phyloP scores from a whole-genome alignment of 2,329 filamentous ascomycete species.

The Penicillium expansum region DNA sequence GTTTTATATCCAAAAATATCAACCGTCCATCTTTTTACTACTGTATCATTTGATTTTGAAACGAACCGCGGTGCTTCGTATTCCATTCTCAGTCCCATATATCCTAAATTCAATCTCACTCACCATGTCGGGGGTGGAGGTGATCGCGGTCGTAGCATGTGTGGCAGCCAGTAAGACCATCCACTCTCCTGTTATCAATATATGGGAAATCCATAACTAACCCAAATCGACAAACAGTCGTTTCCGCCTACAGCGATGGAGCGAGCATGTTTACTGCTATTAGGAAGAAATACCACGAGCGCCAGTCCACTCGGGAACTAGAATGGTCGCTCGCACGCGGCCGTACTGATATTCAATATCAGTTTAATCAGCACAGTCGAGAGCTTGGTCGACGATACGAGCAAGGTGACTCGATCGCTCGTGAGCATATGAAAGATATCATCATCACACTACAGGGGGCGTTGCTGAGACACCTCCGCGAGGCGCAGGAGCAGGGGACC shows the following conservation, averaged over 20 bases:
- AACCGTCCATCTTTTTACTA: neutral
- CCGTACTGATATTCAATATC: constrained; percentile 34
- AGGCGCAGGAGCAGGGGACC: constrained; percentile 30
- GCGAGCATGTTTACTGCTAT: constrained; percentile 30
- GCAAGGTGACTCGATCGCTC: constrained; percentile 36
- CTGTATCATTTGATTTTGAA: no score
- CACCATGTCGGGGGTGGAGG: constrained; percentile 23
- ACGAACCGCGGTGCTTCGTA: neutral
- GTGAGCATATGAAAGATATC: constrained; percentile 42
- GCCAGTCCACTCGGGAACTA: constrained; percentile 27
- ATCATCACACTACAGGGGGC: constrained; percentile 38
- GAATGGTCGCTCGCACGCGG: constrained; percentile 38
- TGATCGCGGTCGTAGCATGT: constrained; percentile 23
- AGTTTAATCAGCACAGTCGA: constrained; percentile 35
- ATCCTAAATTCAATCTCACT: neutral
- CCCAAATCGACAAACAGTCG: constrained; percentile 19
- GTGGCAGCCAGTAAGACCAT: constrained; percentile 22
- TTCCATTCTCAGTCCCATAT: neutral
- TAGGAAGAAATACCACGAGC: constrained; percentile 23
- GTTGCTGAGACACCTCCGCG: constrained; percentile 34
- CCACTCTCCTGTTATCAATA: neutral
- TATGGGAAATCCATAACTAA: neutral
- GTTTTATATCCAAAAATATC: neutral
- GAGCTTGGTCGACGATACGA: constrained; percentile 37
- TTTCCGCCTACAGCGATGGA: constrained; percentile 34